These are phyloP conservation scores for Suhomyces vadensis DNA, from an alignment of 805 yeast species.

Conservation along the genomic window DNA sequence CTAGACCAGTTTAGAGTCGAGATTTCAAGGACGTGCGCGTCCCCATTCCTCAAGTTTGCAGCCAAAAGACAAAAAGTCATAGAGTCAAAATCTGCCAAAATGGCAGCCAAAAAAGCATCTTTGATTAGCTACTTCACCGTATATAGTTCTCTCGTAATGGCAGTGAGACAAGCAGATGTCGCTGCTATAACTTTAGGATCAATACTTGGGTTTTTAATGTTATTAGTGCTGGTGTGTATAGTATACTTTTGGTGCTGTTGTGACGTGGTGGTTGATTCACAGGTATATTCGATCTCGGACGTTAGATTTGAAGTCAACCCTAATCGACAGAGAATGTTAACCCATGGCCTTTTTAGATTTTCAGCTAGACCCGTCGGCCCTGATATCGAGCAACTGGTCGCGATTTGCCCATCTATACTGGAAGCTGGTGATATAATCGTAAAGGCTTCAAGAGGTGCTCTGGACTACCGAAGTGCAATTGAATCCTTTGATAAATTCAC, in stretches of 20 bases:
- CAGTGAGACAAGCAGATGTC: neutral
- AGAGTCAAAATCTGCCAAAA: neutral
- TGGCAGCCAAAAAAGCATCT: too few species aligned
- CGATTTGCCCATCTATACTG: too few species aligned
- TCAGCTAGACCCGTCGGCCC: neutral
- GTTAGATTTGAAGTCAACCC: neutral
- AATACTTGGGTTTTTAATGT: slow-evolving; percentile 1
- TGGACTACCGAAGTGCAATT: slow-evolving; percentile 12
- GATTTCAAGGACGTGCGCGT: neutral
- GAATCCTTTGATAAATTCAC: slow-evolving; percentile 17
- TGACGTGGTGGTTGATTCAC: neutral
- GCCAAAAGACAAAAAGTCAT: neutral
- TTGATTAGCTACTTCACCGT: too few species aligned
- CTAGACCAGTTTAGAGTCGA: too few species aligned
- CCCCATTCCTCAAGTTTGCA: slow-evolving; percentile 6
- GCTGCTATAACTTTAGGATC: slow-evolving; percentile 4
- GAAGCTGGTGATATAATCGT: too few species aligned
- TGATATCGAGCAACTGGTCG: neutral
- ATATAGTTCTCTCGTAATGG: too few species aligned
- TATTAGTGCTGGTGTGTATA: neutral
- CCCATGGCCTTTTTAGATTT: neutral
- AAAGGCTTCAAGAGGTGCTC: neutral
- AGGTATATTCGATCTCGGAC: neutral
- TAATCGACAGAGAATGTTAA: neutral
- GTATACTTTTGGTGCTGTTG: neutral